Base-by-base conservation (phyloP, 1,139 yeast species). In the Sugiyamaella xylanicola region DNA sequence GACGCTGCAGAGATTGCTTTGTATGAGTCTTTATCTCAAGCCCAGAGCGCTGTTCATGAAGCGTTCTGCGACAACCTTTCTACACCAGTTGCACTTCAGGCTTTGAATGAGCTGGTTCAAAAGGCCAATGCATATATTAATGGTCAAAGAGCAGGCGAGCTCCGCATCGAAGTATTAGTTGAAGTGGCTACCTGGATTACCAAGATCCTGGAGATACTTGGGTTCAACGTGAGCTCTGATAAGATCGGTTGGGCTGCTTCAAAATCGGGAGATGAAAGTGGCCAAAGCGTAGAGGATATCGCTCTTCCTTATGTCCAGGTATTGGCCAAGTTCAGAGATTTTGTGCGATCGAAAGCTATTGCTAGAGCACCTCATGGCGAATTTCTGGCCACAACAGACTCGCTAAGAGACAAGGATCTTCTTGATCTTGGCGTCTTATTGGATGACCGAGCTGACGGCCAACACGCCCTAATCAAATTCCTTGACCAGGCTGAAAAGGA, bases 41-140 rank as follows among this genome's bases (percentile, higher is more conserved):
- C 89, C 15, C 86, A 87, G 70, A 72, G 71, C n/a, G 82, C 78
- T 35, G 89, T 87, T 2, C 89, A 91, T 67, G 76, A 72, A 35
- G 87, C 96, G 1, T 88, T 93, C 73, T 86, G 95, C 71, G 99
- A 93, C 69, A 93, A 90, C 69, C 77, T 93, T 61, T 74, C 92
- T 2, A 87, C 95, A 1, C 92, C 96, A 4, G 80, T 76, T 60
- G 97, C 86, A 0, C 74, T 93, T 60, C 81, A 87, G 62, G 70
- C 74, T 0, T 67, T 93, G 52, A 75, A 80, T 58, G 95, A 87
- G 20, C 75, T 93, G 58, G 85, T 93, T 5, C 81, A 86, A 36
- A 80, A 78, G 48, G 69, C 90, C 11, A 92, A 93, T 70, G 80
- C 82, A 45, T 93, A 93, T 68, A 82, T 92, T 51, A 80, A 78